These are phyloP conservation scores for Lepiota venenata DNA, from an alignment of 768 basidiomycete genomes.

Conservation along the genomic window DNA sequence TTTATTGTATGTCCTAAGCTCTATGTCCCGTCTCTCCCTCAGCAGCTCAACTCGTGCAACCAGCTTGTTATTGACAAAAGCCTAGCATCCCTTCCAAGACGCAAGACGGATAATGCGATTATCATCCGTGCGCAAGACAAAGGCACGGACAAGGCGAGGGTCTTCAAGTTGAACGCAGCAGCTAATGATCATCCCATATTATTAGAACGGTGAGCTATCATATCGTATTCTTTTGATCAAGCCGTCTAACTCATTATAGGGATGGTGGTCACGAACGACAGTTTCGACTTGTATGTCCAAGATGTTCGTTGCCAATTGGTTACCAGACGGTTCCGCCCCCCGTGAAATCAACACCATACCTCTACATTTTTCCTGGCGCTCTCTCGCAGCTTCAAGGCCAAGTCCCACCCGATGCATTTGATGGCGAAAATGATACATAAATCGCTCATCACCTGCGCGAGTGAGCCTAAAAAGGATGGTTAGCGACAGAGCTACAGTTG, in stretches of 20 bases:
- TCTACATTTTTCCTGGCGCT: constrained; percentile 80
- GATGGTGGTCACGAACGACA: constrained; percentile 72
- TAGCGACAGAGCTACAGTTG: background rate
- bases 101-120: constrained; percentile 75
- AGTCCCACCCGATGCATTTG: constrained; percentile 80
- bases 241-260: constrained; percentile 29
- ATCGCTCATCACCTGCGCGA: constrained; percentile 1
- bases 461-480: background rate
- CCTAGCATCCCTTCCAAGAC: constrained; percentile 62
- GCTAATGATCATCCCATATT: constrained; percentile 61
- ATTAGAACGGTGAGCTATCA: constrained; percentile 62
- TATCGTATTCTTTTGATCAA: background rate
- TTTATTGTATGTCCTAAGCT: constrained; percentile 60
- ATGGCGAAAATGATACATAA: constrained; percentile 42
- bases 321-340: constrained; percentile 82
- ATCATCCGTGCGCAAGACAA: constrained; percentile 75
- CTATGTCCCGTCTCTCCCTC: background rate
- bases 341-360: constrained; percentile 68
- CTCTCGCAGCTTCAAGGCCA: constrained; percentile 89
- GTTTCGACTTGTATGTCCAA: constrained; percentile 65
- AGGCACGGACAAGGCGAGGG: constrained; percentile 50
- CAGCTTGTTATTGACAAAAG: constrained; percentile 83
- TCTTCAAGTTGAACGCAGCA: constrained; percentile 87
- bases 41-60: constrained; percentile 3
- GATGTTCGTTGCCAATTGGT: constrained; percentile 63